phyloP scores from a whole-genome alignment of 306 rosid genomes.

The Geum urbanum region DNA sequence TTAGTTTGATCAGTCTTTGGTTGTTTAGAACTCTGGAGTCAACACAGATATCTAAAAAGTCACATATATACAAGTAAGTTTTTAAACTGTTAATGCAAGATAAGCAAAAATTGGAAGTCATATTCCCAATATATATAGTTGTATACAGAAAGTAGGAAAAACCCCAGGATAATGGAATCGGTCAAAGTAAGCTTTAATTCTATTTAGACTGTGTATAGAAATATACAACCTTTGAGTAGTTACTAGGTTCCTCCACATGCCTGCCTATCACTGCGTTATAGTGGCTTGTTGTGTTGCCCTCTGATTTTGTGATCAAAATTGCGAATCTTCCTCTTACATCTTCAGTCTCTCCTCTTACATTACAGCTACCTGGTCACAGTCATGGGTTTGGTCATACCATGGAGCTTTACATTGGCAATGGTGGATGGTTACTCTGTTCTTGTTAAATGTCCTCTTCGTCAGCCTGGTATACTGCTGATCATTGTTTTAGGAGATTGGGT shows the following conservation, averaged over 20 bases:
- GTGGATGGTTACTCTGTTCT: slow-evolving; percentile 81
- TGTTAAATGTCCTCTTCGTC: slow-evolving; percentile 65
- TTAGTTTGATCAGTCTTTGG: neutral
- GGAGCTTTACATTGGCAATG: slow-evolving; percentile 87
- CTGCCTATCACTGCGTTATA: neutral
- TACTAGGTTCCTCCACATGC: neutral
- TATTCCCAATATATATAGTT: neutral
- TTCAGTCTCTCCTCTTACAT: too few relatives aligned
- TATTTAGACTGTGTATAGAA: neutral
- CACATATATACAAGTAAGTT: neutral
- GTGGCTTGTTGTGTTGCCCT: neutral
- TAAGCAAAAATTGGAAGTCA: neutral
- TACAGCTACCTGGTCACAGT: slow-evolving; percentile 74
- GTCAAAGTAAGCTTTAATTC: neutral
- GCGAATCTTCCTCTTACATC: neutral
- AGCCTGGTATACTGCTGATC: slow-evolving; percentile 59
- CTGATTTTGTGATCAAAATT: slow-evolving; percentile 1
- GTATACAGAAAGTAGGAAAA: neutral
- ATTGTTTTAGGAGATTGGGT: slow-evolving; percentile 82
- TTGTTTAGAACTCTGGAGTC: neutral
- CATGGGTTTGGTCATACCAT: slow-evolving; percentile 87
- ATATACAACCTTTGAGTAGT: neutral
- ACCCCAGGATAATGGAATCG: neutral
- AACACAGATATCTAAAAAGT: neutral
- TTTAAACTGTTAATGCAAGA: neutral